Evolutionary conservation across 805 yeast species (phyloP).

Genomic region (Cyberlindnera japonica): DNA sequence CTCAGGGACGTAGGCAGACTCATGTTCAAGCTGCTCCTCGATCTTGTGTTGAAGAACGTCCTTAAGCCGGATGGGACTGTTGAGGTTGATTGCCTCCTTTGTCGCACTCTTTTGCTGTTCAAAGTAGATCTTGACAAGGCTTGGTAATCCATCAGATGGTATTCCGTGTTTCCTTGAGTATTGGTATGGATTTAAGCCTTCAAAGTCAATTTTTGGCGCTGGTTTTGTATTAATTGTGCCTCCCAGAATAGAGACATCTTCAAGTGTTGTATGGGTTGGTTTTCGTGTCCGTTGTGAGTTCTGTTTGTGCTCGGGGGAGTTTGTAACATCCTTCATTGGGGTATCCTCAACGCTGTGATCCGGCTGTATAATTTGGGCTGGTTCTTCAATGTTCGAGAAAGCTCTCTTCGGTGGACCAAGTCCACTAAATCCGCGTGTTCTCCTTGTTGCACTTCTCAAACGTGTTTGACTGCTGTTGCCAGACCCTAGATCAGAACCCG

Average conservation of each 20-base stretch:
- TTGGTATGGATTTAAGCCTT: constrained; percentile 38
- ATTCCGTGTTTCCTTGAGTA: constrained; percentile 34
- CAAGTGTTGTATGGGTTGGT: constrained; percentile 2
- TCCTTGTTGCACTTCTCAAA: constrained; percentile 29
- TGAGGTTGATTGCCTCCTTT: constrained; percentile 23
- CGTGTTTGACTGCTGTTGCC: constrained; percentile 17
- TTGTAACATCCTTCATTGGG: constrained; percentile 19
- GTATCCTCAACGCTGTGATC: constrained; percentile 20
- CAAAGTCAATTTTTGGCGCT: constrained; percentile 27
- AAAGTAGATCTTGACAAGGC: constrained; percentile 33
- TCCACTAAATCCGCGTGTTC: constrained; percentile 27
- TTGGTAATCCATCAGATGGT: constrained; percentile 35
- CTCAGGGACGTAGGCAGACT: constrained; percentile 14
- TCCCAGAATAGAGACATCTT: no score
- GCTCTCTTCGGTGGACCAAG: constrained; percentile 37
- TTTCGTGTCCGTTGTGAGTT: not conserved
- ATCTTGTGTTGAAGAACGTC: constrained; percentile 20
- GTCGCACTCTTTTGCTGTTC: constrained; percentile 35
- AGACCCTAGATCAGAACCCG: constrained; percentile 14
- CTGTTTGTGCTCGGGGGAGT: constrained; percentile 2
- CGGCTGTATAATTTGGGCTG: not conserved
- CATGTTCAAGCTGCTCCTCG: constrained; percentile 27
- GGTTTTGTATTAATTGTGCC: not conserved
- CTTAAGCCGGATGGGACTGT: constrained; percentile 26
- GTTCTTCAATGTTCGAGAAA: constrained; percentile 12